phyloP scores from a whole-genome alignment of 495 filamentous ascomycete species.

The Parmelia sp. region DNA sequence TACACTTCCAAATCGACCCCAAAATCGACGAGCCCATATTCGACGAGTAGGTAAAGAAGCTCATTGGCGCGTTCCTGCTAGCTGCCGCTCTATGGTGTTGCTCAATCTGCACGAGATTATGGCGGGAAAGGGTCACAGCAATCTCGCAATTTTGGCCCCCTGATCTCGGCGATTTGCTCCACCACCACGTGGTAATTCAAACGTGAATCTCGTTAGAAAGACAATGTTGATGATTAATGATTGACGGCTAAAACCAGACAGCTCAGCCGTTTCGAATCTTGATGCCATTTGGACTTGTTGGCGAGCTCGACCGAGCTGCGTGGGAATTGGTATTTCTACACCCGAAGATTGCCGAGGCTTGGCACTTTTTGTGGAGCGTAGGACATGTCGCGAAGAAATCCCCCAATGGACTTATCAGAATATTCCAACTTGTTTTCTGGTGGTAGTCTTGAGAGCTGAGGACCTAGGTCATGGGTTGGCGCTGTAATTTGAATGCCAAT shows the following conservation, averaged over 20 bases:
- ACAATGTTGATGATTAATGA: neutral
- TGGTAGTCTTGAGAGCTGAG: neutral
- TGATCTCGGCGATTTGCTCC: slow-evolving; percentile 9
- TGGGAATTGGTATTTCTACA: neutral
- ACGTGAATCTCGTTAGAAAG: neutral
- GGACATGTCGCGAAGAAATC: neutral
- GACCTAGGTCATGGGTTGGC: neutral
- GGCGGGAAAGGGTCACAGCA: slow-evolving; percentile 5
- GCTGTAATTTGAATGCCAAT: neutral
- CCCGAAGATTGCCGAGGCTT: neutral
- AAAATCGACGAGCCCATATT: neutral
- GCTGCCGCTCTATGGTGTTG: slow-evolving; percentile 11
- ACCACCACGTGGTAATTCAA: too few species aligned
- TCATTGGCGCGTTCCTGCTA: slow-evolving; percentile 1
- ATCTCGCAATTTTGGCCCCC: slow-evolving; percentile 10
- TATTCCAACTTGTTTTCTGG: too few species aligned
- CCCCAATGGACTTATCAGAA: too few species aligned
- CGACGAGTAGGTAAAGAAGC: neutral
- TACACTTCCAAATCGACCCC: too few species aligned
- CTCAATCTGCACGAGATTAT: slow-evolving; percentile 5
- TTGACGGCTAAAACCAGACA: too few species aligned
- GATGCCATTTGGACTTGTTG: neutral
- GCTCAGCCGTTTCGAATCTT: neutral
- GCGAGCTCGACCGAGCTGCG: neutral
- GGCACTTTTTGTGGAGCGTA: neutral